Evolutionary conservation across 805 yeast genomes (phyloP).

Genomic region (Kodamaea hsintzibuensis): DNA sequence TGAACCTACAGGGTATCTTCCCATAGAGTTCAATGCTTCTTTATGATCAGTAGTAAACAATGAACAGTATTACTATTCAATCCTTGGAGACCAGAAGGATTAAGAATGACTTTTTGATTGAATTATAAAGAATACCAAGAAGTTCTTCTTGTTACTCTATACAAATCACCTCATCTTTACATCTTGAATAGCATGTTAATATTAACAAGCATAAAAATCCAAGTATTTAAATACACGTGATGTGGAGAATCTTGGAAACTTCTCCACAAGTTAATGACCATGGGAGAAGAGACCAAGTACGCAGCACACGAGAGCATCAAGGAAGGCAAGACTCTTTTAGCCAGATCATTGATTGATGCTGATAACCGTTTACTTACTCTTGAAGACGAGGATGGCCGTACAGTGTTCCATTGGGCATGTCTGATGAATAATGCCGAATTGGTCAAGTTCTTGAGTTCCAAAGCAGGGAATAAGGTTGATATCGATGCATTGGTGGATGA

Average conservation of each 20-base stretch:
- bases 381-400: conserved; percentile 73
- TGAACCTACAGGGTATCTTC: no score
- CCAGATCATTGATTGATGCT: conserved; percentile 49
- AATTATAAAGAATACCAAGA: no score
- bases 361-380: conserved; percentile 48
- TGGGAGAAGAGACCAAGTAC: conserved; percentile 3
- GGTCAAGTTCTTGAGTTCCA: conserved; percentile 39
- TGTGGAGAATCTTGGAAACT: not conserved
- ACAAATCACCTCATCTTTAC: no score
- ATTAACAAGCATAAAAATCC: not conserved
- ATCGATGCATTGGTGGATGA: conserved; percentile 69
- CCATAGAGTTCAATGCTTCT: no score
- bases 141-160: not conserved
- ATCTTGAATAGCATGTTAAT: no score
- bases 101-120: no score
- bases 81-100: no score
- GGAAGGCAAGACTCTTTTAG: conserved; percentile 55
- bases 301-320: conserved; percentile 64
- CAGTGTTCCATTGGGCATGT: conserved; percentile 89
- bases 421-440: conserved; percentile 58
- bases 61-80: no score
- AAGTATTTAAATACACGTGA: not conserved
- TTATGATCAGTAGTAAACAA: no score
- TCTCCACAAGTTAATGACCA: not conserved
- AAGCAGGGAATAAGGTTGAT: conserved; percentile 42